A percentile compares a stretch with the other conserved stretches of the same genome.
phyloP scores from a whole-genome alignment of 176 grass and related monocot species.

The Triticum urartu region DNA sequence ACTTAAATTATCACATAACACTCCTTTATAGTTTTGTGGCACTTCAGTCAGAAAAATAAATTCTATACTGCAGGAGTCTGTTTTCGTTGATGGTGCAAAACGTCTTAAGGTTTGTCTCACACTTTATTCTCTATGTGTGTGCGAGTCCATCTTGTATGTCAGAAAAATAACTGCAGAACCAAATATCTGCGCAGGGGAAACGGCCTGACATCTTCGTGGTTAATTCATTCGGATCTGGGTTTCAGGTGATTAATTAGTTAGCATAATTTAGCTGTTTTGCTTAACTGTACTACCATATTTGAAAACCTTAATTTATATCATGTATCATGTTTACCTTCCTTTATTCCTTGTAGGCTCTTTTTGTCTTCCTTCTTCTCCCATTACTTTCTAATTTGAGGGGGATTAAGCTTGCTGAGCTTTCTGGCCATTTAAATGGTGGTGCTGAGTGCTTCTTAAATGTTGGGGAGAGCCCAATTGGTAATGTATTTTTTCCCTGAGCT shows the following conservation, averaged over 20 bases:
- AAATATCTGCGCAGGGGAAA: constrained; percentile 62
- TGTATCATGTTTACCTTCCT: not conserved
- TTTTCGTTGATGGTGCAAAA: constrained; percentile 91
- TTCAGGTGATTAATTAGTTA: constrained; percentile 60
- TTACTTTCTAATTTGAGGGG: constrained; percentile 86
- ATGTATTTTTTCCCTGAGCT: constrained; percentile 29
- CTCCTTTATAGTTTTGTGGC: not conserved
- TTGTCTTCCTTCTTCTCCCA: constrained; percentile 89
- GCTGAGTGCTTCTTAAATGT: constrained; percentile 85
- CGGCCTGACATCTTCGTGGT: constrained; percentile 88
- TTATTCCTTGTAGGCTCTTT: constrained; percentile 63
- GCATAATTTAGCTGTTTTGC: not conserved
- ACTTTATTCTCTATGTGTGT: not conserved
- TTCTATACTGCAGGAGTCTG: constrained; percentile 61
- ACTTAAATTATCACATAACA: not conserved
- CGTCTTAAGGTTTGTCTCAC: constrained; percentile 60
- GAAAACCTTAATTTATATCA: constrained; percentile 5
- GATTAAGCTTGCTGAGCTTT: constrained; percentile 85
- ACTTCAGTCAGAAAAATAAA: constrained; percentile 13
- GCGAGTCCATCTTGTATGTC: not conserved
- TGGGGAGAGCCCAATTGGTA: constrained; percentile 63
- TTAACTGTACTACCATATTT: not conserved
- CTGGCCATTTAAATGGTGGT: constrained; percentile 74
- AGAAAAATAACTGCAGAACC: not conserved
- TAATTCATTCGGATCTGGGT: constrained; percentile 96